Evolutionary conservation across 257 asterid species (phyloP), one percentile per base, ranked within the genome.

Genomic region (Salvia miltiorrhiza): DNA sequence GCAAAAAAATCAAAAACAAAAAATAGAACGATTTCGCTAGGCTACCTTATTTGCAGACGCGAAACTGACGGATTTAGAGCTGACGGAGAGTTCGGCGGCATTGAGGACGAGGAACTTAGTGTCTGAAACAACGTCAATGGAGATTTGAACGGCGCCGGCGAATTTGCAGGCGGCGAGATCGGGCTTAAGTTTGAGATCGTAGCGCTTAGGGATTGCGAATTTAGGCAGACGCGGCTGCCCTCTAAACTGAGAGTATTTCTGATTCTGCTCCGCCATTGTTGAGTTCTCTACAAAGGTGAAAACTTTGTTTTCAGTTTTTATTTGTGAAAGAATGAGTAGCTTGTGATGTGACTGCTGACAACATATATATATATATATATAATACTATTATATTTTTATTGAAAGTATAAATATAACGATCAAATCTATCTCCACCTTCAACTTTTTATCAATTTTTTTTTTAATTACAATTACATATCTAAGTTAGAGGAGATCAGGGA

Each of bases 191-290:
- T 69, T 73, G 48, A 94, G 90, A 88, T 89, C 95, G 78, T 94
- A 94, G 43, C 95, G 88, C 48, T 77, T 84, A 2, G 97, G 97
- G 39, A 80, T 69, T 3, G 90, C 99, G 85, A 91, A 87, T 58
- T 85, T 86, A 62, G 99, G 97, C 32, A 94, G 90, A 14, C 99
- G 86, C 59, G 97, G 82, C 64, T 89, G 89, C 3, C 92, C 92
- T 78, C 68, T 85, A 89, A 94, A 94, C 53, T 85, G 86, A 26
- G 89, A 69, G 80, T 82, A 76, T 60, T 79, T 81, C 6, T 70
- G 70, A 33, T 69, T 77, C 70, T 70, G 68, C 72, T 84, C 84
- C 76, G 81, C 89, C 95, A 83, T 84, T 66, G 71, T 76, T 67
- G 72, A 45, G 49, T 16, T 40, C 54, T 19, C 54, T 19, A 19